These are phyloP conservation scores for Mycena maculata DNA, from an alignment of 768 basidiomycete genomes.

Conservation along the genomic window DNA sequence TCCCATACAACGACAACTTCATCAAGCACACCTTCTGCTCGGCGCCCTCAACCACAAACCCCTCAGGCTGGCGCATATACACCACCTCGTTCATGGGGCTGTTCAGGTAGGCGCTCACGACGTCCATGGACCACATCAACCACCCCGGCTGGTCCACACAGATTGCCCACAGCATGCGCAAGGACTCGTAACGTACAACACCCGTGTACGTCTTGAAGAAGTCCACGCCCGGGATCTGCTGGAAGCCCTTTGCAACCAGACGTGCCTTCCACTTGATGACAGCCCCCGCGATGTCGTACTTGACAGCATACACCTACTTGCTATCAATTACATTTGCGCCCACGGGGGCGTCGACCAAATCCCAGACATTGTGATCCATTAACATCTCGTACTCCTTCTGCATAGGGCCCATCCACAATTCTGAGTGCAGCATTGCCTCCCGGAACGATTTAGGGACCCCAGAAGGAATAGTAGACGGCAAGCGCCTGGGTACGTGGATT, in stretches of 20 bases:
- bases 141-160: no score
- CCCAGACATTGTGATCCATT: conserved; percentile 33
- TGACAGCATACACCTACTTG: conserved; percentile 47
- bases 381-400: conserved; percentile 23
- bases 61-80: conserved; percentile 48
- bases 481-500: not conserved
- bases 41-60: conserved; percentile 29
- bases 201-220: conserved; percentile 27
- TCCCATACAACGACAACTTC: not conserved
- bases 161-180: conserved; percentile 38
- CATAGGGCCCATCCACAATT: conserved; percentile 29
- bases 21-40: not conserved
- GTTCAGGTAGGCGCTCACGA: conserved; percentile 46
- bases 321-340: no score
- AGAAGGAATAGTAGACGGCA: conserved; percentile 4
- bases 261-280: conserved; percentile 43
- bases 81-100: conserved; percentile 40
- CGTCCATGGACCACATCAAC: conserved; percentile 44
- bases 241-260: conserved; percentile 32
- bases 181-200: conserved; percentile 4
- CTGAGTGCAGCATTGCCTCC: conserved; percentile 28
- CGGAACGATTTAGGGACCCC: conserved; percentile 1
- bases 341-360: conserved; percentile 29
- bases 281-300: conserved; percentile 45
- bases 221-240: conserved; percentile 45